phyloP scores from a whole-genome alignment of 164 flowering plant genomes.

The Paratinospora sagittata region DNA sequence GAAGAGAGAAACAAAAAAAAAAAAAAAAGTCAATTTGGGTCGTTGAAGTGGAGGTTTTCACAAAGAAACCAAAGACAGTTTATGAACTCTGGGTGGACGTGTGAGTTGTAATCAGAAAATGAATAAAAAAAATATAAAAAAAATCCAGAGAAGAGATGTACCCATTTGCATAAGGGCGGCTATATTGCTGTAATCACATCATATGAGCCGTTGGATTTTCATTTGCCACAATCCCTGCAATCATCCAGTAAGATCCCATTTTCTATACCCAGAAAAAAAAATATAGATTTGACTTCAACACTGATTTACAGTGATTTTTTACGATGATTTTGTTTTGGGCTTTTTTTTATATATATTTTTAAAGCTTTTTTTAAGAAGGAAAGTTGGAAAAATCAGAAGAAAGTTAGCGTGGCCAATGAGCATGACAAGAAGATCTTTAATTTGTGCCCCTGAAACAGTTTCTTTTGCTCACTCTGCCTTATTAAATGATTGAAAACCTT shows the following conservation, averaged over 20 bases:
- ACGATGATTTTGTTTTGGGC: too few relatives aligned
- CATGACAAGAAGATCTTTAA: too few relatives aligned
- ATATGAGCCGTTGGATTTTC: background rate
- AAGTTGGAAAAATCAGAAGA: background rate
- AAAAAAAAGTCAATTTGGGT: conserved; percentile 5
- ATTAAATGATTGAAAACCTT: too few relatives aligned
- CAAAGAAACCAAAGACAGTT: background rate
- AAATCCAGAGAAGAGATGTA: background rate
- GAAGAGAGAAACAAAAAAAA: too few relatives aligned
- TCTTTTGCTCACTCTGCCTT: too few relatives aligned
- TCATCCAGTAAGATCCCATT: background rate
- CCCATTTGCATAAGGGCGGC: too few relatives aligned
- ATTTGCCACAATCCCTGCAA: background rate
- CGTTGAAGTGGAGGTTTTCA: conserved; percentile 1
- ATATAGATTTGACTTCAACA: background rate
- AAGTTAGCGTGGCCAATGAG: background rate
- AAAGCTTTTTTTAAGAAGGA: background rate
- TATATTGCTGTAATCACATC: background rate
- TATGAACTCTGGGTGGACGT: background rate
- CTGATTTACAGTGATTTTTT: background rate
- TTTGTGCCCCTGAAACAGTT: too few relatives aligned
- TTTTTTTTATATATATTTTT: background rate
- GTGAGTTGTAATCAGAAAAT: background rate
- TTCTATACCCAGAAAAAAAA: background rate
- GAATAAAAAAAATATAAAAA: too few relatives aligned